Evolutionary conservation across 2,329 filamentous ascomycete species (phyloP), one percentile per base, ranked within the genome.

Genomic region (Neofusicoccum kwambonambiense): DNA sequence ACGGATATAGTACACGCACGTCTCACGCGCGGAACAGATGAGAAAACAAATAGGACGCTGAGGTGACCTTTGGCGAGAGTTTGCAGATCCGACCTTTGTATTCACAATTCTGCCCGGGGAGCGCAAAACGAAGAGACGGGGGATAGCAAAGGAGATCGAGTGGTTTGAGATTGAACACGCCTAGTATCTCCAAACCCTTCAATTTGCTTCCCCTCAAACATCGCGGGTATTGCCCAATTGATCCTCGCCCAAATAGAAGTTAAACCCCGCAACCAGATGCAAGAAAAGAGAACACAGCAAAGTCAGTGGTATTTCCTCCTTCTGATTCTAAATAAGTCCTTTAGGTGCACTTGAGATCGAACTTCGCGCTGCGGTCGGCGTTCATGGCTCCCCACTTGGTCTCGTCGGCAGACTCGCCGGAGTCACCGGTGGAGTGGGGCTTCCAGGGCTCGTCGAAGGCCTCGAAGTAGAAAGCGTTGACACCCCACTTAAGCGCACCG

Each of bases 401-500:
- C 83, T 91, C 88, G 70, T 89, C 84, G 54, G 82, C 84, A 11
- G 79, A 76, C 68, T 83, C 76, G 68, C 89, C 89, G 71, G 88
- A 86, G 73, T 89, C 83, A 70, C 89, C 89, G 67, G 83, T 77
- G 68, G 83, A 85, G 50, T 81, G 75, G 62, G 88, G 87, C 84
- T 91, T 91, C 86, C 87, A 90, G 66, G 84, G 80, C 84, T 91
- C 89, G 70, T 90, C 89, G 70, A 89, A 90, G 49, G 88, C 88
- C 81, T 91, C 89, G 70, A 91, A 91, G 78, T 86, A 89, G 79
- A 91, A 91, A 64, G 87, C 85, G 70, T 90, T 89, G 68, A 87
- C 82, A 66, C 86, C 87, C 86, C 87, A 90, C 68, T 81, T 81
- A 41, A 90, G 77, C 72, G 89, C 83, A 60, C 83, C 83, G 75